Conservation (phyloP, 148 eudicot species). For the Rhododendron williamsianum region DNA sequence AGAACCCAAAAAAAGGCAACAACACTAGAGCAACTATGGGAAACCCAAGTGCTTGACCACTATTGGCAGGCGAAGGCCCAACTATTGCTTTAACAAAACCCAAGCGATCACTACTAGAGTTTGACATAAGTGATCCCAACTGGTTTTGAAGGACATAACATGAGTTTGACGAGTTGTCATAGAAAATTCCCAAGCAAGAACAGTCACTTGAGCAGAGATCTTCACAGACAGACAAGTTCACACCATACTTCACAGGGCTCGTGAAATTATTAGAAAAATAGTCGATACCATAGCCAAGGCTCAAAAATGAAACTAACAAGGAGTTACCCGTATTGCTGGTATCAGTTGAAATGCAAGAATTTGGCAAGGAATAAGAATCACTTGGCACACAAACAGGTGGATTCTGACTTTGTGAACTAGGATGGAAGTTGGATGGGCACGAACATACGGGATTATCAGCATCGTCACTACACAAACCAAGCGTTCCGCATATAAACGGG, state of each 20-base stretch:
- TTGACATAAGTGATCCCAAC: slow-evolving; percentile 51
- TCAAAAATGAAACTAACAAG: slow-evolving; percentile 31
- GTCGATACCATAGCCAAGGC: slow-evolving; percentile 38
- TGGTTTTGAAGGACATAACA: slow-evolving; percentile 45
- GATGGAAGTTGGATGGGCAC: slow-evolving; percentile 51
- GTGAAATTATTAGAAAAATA: slow-evolving; percentile 49
- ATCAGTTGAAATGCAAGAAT: slow-evolving; percentile 38
- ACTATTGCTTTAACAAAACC: slow-evolving; percentile 51
- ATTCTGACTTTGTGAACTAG: slow-evolving; percentile 13
- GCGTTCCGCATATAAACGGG: slow-evolving; percentile 50
- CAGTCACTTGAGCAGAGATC: slow-evolving; percentile 53
- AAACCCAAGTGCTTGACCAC: slow-evolving; percentile 15
- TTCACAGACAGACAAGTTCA: slow-evolving; percentile 48
- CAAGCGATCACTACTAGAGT: slow-evolving; percentile 9
- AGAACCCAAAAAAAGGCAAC: slow-evolving; percentile 39
- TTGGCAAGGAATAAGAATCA: slow-evolving; percentile 38
- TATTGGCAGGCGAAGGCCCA: slow-evolving; percentile 12
- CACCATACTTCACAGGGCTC: slow-evolving; percentile 34
- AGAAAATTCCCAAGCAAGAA: slow-evolving; percentile 61
- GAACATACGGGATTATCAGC: slow-evolving; percentile 37
- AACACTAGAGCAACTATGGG: slow-evolving; percentile 45
- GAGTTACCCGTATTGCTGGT: slow-evolving; percentile 13
- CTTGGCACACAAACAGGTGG: slow-evolving; percentile 41
- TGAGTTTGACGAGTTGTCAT: slow-evolving; percentile 43
- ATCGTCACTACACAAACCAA: slow-evolving; percentile 43